These are phyloP conservation scores for Taphrina confusa DNA, from an alignment of 1,139 yeast species.

Conservation along the genomic window DNA sequence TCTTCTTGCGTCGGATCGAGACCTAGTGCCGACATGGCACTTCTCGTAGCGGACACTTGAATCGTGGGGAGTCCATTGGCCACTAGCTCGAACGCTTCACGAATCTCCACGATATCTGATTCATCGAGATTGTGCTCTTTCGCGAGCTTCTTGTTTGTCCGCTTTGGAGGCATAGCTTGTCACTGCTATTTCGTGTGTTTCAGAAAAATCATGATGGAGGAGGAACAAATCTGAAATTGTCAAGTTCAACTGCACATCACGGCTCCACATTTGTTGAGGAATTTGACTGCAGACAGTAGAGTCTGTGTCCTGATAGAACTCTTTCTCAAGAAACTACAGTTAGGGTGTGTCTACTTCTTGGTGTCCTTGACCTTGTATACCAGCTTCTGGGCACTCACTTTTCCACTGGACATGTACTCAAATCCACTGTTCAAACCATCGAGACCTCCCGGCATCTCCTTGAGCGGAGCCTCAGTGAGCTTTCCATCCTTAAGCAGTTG, in stretches of 20 bases:
- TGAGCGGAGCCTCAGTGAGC: constrained; percentile 34
- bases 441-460: constrained; percentile 38
- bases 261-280: too few species aligned
- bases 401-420: constrained; percentile 31
- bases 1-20: constrained; percentile 3
- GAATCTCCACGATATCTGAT: constrained; percentile 11
- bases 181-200: too few species aligned
- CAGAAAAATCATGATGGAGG: too few species aligned
- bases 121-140: constrained; percentile 19
- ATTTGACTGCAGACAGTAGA: too few species aligned
- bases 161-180: constrained; percentile 7
- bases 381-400: constrained; percentile 38
- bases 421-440: constrained; percentile 37
- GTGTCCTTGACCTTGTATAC: constrained; percentile 18
- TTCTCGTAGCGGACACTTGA: neutral
- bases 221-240: too few species aligned
- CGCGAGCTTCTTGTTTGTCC: constrained; percentile 22
- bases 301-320: too few species aligned
- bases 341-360: constrained; percentile 6
- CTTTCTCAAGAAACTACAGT: too few species aligned
- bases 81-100: constrained; percentile 15
- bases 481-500: constrained; percentile 38
- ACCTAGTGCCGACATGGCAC: constrained; percentile 22
- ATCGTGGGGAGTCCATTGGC: neutral
- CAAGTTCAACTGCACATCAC: too few species aligned